Evolutionary conservation across 2,329 filamentous ascomycete genomes (phyloP).

Genomic region (Penicillium hesseltinei): DNA sequence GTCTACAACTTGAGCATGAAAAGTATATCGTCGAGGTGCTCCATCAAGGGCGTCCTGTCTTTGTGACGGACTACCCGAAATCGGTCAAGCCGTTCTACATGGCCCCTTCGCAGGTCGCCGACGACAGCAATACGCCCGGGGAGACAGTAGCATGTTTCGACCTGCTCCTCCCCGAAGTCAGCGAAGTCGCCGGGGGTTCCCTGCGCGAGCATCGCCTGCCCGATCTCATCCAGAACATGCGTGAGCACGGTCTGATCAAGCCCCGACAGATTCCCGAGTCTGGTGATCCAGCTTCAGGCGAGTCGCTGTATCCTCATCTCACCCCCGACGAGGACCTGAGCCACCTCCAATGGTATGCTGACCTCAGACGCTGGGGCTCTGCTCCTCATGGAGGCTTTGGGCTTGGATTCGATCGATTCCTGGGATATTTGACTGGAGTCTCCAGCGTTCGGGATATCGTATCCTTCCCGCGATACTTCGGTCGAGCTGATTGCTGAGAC

Average conservation of each 20-base stretch:
- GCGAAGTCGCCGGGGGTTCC: conserved; percentile 84
- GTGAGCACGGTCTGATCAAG: conserved; percentile 59
- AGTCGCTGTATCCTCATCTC: conserved; percentile 38
- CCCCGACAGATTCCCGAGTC: conserved; percentile 20
- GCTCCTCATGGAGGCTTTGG: conserved; percentile 91
- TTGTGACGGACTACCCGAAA: conserved; percentile 90
- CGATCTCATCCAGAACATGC: conserved; percentile 69
- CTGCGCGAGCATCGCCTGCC: conserved; percentile 79
- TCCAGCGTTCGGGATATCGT: conserved; percentile 81
- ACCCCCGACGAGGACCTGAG: conserved; percentile 42
- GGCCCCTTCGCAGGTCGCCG: conserved; percentile 51
- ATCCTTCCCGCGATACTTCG: conserved; percentile 72
- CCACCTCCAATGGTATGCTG: conserved; percentile 80
- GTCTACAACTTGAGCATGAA: conserved; percentile 89
- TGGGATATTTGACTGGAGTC: conserved; percentile 79
- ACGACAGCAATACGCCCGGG: conserved; percentile 12
- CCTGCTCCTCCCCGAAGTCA: conserved; percentile 78
- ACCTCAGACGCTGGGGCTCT: conserved; percentile 85
- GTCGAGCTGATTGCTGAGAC: conserved; percentile 51
- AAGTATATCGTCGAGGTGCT: conserved; percentile 73
- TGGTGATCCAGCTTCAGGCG: conserved; percentile 14
- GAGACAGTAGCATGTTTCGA: conserved; percentile 85
- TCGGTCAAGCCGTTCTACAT: conserved; percentile 92
- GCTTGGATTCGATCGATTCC: conserved; percentile 80
- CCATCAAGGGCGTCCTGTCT: conserved; percentile 68